Base-by-base conservation (phyloP, 805 yeast species). In the Lipomyces mesembrius region DNA sequence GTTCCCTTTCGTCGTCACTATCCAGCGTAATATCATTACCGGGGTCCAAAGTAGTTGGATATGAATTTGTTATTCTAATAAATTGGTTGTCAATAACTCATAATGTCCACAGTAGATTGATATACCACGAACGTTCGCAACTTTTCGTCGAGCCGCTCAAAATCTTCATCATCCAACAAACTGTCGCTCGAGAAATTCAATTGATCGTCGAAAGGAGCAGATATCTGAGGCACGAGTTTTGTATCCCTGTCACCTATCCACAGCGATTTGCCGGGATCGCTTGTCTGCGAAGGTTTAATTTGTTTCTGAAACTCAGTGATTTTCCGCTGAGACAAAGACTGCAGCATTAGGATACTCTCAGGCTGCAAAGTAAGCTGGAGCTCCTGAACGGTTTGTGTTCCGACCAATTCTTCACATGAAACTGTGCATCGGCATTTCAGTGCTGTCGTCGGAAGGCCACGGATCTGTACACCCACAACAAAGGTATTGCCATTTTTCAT, bases 351-450 rank as follows among this genome's bases (percentile, higher is more conserved):
- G 5, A 62, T 58, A n/a, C 59, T 57, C 49, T 62, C 65, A 7
- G 62, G 62, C 12, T 46, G 39, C 29, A 62, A 22, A 17, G 29
- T 8, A 5, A 62, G 35, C 20, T 25, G 12, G 5, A 62, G 54
- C 20, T 62, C 62, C 12, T 25, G 17, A 7, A 57, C 29, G 0
- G 58, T 61, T 49, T 62, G 57, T 9, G 65, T 62, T 5, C 65
- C 65, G 39, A 57, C 67, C 61, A 32, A 17, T 57, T 66, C 63
- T 34, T 66, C 69, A 25, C 66, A 66, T 14, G 69, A 60, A 35
- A 63, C 69, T 1, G 62, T 39, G 14, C 64, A 20, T 25, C 46
- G 29, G 53, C 64, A 57, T 29, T 52, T 55, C 20, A 46, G 34
- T 2, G 57, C 57, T 3, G 52, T 25, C 43, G 62, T 59, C n/a